Evolutionary conservation across 2,329 filamentous ascomycete species (phyloP), one percentile per base, ranked within the genome.

Genomic region (Didymella lethalis): DNA sequence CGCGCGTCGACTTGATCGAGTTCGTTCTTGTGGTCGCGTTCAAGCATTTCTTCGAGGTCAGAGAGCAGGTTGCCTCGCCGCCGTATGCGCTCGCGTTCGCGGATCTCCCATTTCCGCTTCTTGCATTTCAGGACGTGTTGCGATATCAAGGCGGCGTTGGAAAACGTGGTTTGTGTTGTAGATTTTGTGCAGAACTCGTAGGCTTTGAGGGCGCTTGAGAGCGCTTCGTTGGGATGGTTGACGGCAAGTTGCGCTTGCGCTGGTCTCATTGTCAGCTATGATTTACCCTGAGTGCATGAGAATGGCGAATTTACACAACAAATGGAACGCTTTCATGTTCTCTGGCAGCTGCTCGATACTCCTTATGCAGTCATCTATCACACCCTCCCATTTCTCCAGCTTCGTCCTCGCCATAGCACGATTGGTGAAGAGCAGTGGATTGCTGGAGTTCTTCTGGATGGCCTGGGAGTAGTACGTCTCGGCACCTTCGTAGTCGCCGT

Each of bases 371-470:
- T 97, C 93, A 59, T 86, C 81, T 63, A 95, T 88, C 48, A 90
- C 92, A 10, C 84, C 87, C 29, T 91, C 85, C 86, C 89, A 96
- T 67, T 87, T 82, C 60, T 84, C 80, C 23, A 96, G 84, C 78
- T 90, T 91, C 58, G 95, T 82, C 40, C 93, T 87, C 3, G 90
- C 88, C 79, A 97, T 90, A 50, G 93, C 91, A 53, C 93, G 91
- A 79, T 97, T 98, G 38, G 92, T 94, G 79, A 93, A 97, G 49
- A 97, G 85, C 29, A 90, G 83, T 1, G 90, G 86, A 73, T 96
- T 95, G 54, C 82, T 84, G 4, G 90, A 85, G 77, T 96, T 91
- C 73, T 88, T 87, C 68, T 90, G 87, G 67, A 97, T 93, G 80
- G 91, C 91, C 76, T 90, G 86, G 4, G 89, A 89, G 77, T 94